Conservation (phyloP, 768 basidiomycete genomes). For the Pholiota conissans region DNA sequence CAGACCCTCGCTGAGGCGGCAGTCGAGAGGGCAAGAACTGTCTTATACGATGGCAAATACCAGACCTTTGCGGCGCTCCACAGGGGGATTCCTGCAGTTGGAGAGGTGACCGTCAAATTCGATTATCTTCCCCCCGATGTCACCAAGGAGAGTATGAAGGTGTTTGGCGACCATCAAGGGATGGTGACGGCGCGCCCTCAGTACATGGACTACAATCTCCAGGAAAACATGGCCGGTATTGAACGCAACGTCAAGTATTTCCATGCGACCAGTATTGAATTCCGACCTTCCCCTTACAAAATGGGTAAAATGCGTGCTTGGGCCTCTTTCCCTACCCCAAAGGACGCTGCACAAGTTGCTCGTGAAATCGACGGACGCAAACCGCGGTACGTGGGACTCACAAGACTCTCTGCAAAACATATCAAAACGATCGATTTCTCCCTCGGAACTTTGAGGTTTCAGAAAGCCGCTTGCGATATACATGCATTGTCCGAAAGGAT, state of each 20-base stretch:
- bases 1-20: conserved; percentile 49
- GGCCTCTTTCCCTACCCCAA: conserved; percentile 52
- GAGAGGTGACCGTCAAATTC: conserved; percentile 61
- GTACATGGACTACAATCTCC: conserved; percentile 37
- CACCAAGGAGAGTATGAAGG: conserved; percentile 38
- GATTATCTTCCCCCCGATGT: conserved; percentile 48
- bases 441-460: conserved; percentile 38
- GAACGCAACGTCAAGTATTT: conserved; percentile 37
- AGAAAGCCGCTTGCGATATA: conserved; percentile 45
- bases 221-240: conserved; percentile 36
- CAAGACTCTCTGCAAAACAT: conserved; percentile 50
- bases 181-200: conserved; percentile 54
- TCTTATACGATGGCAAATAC: conserved; percentile 33
- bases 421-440: conserved; percentile 50
- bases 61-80: conserved; percentile 51
- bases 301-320: conserved; percentile 51
- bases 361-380: conserved; percentile 45
- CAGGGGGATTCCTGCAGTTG: conserved; percentile 57
- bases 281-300: conserved; percentile 50
- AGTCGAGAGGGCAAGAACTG: conserved; percentile 40
- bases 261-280: conserved; percentile 31
- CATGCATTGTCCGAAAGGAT: conserved; percentile 39
- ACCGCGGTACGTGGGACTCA: conserved; percentile 45
- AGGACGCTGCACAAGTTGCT: conserved; percentile 53
- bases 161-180: conserved; percentile 47